phyloP scores from a whole-genome alignment of 169 alveolate genomes.

The Plasmodium relictum region DNA sequence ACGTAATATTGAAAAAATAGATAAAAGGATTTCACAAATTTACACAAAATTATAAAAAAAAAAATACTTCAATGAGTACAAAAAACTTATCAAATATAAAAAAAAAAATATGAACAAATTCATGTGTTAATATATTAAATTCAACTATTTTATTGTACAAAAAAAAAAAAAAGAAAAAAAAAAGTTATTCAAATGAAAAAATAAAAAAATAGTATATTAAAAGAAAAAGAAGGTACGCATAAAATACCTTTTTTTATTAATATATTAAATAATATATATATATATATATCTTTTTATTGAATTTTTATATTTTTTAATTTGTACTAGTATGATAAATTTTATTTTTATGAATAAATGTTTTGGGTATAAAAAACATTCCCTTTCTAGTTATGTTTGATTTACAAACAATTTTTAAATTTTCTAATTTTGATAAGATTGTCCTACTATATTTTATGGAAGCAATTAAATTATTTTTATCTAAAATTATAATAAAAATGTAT shows the following conservation, averaged over 20 bases:
- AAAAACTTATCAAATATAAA: no score
- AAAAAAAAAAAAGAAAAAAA: no score
- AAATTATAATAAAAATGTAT: conserved; percentile 26
- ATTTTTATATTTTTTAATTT: conserved; percentile 13
- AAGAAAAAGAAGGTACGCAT: not conserved
- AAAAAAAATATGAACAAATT: no score
- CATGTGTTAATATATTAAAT: no score
- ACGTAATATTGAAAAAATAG: no score
- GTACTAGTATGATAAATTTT: conserved; percentile 19
- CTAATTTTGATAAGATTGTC: not conserved
- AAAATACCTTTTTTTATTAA: not conserved
- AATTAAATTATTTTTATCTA: conserved; percentile 17
- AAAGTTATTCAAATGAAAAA: not conserved
- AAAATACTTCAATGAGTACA: no score
- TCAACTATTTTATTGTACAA: no score
- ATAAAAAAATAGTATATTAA: not conserved
- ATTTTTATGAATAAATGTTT: conserved; percentile 11
- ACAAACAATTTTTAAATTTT: conserved; percentile 7
- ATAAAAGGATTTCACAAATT: no score
- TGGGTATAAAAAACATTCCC: conserved; percentile 57
- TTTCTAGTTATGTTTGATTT: conserved; percentile 1
- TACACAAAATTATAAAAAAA: no score
- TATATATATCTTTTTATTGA: conserved; percentile 9
- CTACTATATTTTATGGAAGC: conserved; percentile 21
- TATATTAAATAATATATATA: conserved; percentile 1